Evolutionary conservation across 2,329 filamentous ascomycete genomes (phyloP), one percentile per base, ranked within the genome.

Genomic region (Neofusicoccum cordaticola): DNA sequence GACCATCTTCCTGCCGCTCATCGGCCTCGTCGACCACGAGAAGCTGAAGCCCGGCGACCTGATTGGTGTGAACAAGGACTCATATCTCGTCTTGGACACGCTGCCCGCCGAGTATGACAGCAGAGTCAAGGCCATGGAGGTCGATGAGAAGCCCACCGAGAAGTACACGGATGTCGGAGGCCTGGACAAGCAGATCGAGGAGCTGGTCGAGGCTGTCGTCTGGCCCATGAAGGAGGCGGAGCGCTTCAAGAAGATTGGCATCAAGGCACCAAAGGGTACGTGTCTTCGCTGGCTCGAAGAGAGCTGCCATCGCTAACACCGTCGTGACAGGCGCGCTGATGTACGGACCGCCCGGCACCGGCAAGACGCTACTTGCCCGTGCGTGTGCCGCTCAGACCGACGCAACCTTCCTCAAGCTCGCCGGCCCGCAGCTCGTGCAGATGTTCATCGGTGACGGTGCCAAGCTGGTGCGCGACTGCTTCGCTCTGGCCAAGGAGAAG

Each of bases 151-250:
- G 85, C 96, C 95, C 9, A 98, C 93, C 44, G 95, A 99, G 81
- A 97, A 98, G 81, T 99, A 99, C 82, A 95, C 90, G 63, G 95
- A 99, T 81, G 96, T 99, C 13, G 95, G 95, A 81, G 95, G 95
- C 60, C 80, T 99, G 72, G 93, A 97, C 81, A 99, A 99, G 83
- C 95, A 99, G 83, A 99, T 99, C 75, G 94, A 97, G 78, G 96
- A 99, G 81, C 86, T 99, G 63, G 93, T 99, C 8, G 95, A 99
- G 82, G 95, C 95, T 64, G 95, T 99, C 57, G 95, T 99, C 35
- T 98, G 94, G 94, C 95, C 95, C 1, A 99, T 99, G 95, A 98
- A 98, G 86, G 94, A 99, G 81, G 93, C 95, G 1, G 96, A 99
- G 72, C 88, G 94, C 19, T 99, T 99, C 84, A 98, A 97, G 86